Evolutionary conservation across 2,329 filamentous ascomycete species (phyloP), one percentile per base, ranked within the genome.

Genomic region (Sordariomycetes sp.): DNA sequence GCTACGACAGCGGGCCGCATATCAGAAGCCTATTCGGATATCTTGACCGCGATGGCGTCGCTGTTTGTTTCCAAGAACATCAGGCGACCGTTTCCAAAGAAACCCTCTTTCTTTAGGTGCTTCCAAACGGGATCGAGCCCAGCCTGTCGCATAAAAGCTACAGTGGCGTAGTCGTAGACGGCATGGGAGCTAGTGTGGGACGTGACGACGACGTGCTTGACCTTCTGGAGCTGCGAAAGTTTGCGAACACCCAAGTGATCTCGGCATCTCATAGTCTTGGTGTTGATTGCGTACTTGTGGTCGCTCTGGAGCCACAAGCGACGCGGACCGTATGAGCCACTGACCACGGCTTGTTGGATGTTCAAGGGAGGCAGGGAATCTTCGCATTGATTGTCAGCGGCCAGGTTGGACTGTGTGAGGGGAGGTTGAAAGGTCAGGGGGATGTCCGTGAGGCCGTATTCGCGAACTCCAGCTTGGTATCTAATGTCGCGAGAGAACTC

Each of bases 1-100:
- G n/a, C n/a, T n/a, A n/a, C n/a, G n/a, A n/a, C n/a, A n/a, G n/a
- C n/a, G n/a, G n/a, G n/a, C n/a, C n/a, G n/a, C n/a, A 28, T 28
- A 16, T 14, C 25, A 16, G n/a, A 28, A 11, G 25, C 19, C 29
- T 63, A 68, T 4, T 45, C 28, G 11, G 54, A 41, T 2, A 69
- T 40, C 9, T 57, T 39, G 4, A 43, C 44, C 3, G 62, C 64
- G 34, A 72, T 55, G 0, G 55, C 44, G 21, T 59, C 41, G 37
- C 62, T 72, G 43, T 75, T 74, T 43, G 53, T 59, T 52, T 75
- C 70, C 21, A 75, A 44, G 30, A 71, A 70, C 52, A 68, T 58
- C 38, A 76, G 59, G 43, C 75, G 72, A 0, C 68, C 71, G 38
- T 78, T 77, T 0, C 73, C 73, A 16, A 51, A 46, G 2, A 75